Base-by-base conservation (phyloP, 176 grass and related monocot species). In the Musa beccarii region DNA sequence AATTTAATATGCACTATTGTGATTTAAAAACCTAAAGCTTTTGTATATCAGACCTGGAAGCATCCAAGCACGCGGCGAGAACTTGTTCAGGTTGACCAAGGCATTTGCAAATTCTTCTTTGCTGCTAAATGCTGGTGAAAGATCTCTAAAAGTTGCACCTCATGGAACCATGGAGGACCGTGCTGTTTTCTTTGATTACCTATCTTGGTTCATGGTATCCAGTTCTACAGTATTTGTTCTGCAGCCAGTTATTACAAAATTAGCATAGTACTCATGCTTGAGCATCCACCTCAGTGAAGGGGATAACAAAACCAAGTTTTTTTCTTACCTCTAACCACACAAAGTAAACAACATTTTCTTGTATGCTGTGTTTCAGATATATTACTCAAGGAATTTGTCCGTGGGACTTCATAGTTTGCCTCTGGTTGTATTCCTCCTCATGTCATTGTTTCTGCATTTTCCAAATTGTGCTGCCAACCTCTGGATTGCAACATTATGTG, bases 1-100 rank as follows among this genome's bases (percentile, higher is more conserved):
- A 20, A 56, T 29, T 56, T 13, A 29, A 8, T 43, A 21, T 63
- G 15, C 19, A 51, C 16, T 66, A 34, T 10, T 13, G 9, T 65
- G 13, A 26, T 70, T 79, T 54, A 59, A 62, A 64, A 49, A 63
- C 64, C 73, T 21, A 24, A 73, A 26, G 17, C 71, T 80, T 86
- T 57, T 83, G 53, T 86, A 74, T 68, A 66, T 56, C 75, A 98
- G 94, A 70, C 94, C 94, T 82, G 94, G 94, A 85, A 98, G 94
- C 79, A 98, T 98, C 75, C 94, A 98, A 93, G 94, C 85, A 74
- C 90, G 94, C 57, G 94, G 94, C 77, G 94, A 93, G 75, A 98
- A 98, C 87, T 91, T 98, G 87, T 84, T 93, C 69, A 85, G 81
- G 76, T 76, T 98, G 28, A 74, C 89, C 68, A 86, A 93, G 72